These are phyloP conservation scores for Pichia sp. DNA, from an alignment of 1,139 yeast species.

Conservation along the genomic window DNA sequence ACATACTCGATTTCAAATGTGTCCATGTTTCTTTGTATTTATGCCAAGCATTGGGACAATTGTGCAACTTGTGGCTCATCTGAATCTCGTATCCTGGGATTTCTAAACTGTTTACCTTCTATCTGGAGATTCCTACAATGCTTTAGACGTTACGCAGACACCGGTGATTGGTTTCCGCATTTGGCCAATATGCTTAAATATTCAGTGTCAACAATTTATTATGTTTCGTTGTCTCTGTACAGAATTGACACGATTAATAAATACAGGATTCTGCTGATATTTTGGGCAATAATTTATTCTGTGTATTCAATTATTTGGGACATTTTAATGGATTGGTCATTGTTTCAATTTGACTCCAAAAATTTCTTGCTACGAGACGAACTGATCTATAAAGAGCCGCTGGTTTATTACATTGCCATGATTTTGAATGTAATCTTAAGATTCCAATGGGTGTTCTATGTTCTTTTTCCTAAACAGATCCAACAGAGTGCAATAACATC, in stretches of 20 bases:
- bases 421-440: constrained; percentile 63
- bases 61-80: constrained; percentile 67
- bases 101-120: constrained; percentile 75
- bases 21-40: constrained; percentile 79
- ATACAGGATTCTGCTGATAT: constrained; percentile 53
- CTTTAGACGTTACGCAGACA: constrained; percentile 81
- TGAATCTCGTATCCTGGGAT: constrained; percentile 70
- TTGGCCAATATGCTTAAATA: constrained; percentile 85
- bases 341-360: constrained; percentile 58
- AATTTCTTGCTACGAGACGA: constrained; percentile 62
- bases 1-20: constrained; percentile 83
- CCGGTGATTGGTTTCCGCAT: constrained; percentile 97
- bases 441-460: constrained; percentile 88
- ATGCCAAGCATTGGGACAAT: constrained; percentile 61
- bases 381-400: constrained; percentile 50
- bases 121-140: constrained; percentile 91
- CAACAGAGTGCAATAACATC: constrained; percentile 91
- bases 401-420: constrained; percentile 68
- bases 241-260: constrained; percentile 46
- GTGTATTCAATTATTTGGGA: constrained; percentile 76
- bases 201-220: constrained; percentile 54
- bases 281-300: constrained; percentile 70
- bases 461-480: constrained; percentile 58
- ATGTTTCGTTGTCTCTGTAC: constrained; percentile 70
- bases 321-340: constrained; percentile 90